Evolutionary conservation across 2,329 filamentous ascomycete species (phyloP).

Genomic region (Aschersonia sp.): DNA sequence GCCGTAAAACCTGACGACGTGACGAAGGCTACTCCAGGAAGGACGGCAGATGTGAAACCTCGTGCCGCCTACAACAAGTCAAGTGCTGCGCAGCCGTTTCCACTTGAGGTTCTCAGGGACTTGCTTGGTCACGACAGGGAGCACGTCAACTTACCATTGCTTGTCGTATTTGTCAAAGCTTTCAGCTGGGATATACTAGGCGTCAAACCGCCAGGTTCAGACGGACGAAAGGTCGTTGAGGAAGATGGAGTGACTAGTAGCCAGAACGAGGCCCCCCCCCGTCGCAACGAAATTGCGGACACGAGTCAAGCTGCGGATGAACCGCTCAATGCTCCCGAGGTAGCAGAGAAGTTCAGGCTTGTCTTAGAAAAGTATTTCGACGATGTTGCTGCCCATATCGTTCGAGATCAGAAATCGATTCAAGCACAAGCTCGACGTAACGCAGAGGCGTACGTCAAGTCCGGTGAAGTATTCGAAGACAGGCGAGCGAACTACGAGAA

Average conservation of each 20-base stretch:
- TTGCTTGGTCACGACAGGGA: slow-evolving; percentile 87
- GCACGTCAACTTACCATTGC: slow-evolving; percentile 76
- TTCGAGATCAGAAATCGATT: slow-evolving; percentile 85
- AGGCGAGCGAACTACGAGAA: slow-evolving; percentile 93
- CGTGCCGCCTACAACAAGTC: slow-evolving; percentile 40
- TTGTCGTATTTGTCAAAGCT: slow-evolving; percentile 90
- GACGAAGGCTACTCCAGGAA: too few species aligned
- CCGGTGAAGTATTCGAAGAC: slow-evolving; percentile 95
- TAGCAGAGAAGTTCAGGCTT: slow-evolving; percentile 75
- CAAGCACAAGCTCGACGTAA: slow-evolving; percentile 81
- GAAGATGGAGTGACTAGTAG: slow-evolving; percentile 58
- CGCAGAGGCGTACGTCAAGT: slow-evolving; percentile 95
- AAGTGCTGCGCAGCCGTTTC: slow-evolving; percentile 72
- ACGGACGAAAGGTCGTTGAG: slow-evolving; percentile 71
- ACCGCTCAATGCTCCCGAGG: slow-evolving; percentile 51
- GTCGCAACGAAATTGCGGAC: slow-evolving; percentile 33
- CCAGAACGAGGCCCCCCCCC: slow-evolving; percentile 21
- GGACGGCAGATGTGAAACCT: slow-evolving; percentile 36
- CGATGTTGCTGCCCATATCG: slow-evolving; percentile 75
- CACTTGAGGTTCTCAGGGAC: slow-evolving; percentile 94
- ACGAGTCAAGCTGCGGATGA: slow-evolving; percentile 39
- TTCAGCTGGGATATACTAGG: slow-evolving; percentile 94
- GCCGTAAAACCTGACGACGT: slow-evolving; percentile 19
- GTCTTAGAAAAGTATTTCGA: slow-evolving; percentile 82
- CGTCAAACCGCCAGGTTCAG: slow-evolving; percentile 52